Base-by-base conservation (phyloP, 73 alveolate genomes). In the Blepharisma japonicum region DNA sequence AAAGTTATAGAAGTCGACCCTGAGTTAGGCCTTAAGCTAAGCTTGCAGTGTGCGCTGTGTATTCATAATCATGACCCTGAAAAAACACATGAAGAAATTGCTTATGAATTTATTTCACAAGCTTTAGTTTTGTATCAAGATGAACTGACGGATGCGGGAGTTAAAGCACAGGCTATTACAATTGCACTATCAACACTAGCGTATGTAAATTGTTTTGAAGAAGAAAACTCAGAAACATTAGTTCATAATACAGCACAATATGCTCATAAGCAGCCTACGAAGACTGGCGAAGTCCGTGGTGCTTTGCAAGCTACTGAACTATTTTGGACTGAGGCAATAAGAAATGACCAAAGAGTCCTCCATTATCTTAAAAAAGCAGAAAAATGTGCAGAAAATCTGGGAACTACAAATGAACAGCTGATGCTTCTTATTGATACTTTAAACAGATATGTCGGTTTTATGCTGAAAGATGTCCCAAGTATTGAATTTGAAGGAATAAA, bases 341-440 rank as follows among this genome's bases (percentile, higher is more conserved):
- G 68, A 55, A 68, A 48, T 27, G 68, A 39, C 25, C 76, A 84
- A n/a, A 88, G 90, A 51, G 97, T 88, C 32, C 54, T 82, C 87
- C 95, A 94, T 81, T 92, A 97, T 67, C 68, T 96, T 45, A 92
- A 89, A 70, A 94, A 88, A 81, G 96, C 98, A 0, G 80, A 87
- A 50, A 94, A 92, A 77, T 87, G 90, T 54, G 97, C 97, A 14
- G 47, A 18, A 18, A 0, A 14, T 61, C 47, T 14, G 47, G 74
- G 46, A 18, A 61, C 14, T 0, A 25, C 47, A 0, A 61, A 61
- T 8, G 47, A 9, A 39, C 49, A 8, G 14, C 47, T 18, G 0
- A 9, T 8, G 14, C 74, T 61, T n/a, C 46, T 61, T 18, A 14
- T 14, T 61, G 74, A 14, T 3, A 14, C 18, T n/a, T 53, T 53